Percentiles rank a stretch among this genome's conserved stretches.
These are phyloP conservation scores for Podospora australis DNA, from an alignment of 495 filamentous ascomycete species.

Conservation along the genomic window DNA sequence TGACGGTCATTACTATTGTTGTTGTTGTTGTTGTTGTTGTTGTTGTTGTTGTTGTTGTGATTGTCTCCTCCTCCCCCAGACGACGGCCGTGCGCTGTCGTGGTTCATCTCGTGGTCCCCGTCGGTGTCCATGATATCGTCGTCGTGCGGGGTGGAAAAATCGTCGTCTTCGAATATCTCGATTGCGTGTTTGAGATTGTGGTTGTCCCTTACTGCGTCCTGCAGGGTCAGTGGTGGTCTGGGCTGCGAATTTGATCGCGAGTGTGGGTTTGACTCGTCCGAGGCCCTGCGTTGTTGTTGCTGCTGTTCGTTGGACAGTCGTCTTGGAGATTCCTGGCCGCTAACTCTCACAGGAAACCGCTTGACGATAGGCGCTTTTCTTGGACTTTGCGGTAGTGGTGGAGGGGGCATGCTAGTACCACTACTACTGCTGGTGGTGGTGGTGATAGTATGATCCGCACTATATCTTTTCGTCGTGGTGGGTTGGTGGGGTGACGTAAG, in stretches of 20 bases:
- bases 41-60: too few species aligned
- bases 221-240: slow-evolving; percentile 21
- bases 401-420: slow-evolving; percentile 20
- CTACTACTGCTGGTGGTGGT: too few species aligned
- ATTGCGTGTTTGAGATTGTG: slow-evolving; percentile 38
- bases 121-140: slow-evolving; percentile 10
- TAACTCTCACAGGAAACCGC: slow-evolving; percentile 49
- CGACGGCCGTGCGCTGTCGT: neutral
- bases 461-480: too few species aligned
- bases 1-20: neutral
- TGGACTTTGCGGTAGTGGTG: slow-evolving; percentile 31
- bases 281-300: slow-evolving; percentile 28
- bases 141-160: slow-evolving; percentile 14
- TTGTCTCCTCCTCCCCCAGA: neutral
- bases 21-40: too few species aligned
- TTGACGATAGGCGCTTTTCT: slow-evolving; percentile 46
- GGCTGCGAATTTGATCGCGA: too few species aligned
- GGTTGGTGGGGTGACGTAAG: neutral
- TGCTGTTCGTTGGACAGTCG: slow-evolving; percentile 16
- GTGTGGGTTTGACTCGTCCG: too few species aligned
- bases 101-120: slow-evolving; percentile 16
- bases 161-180: slow-evolving; percentile 50
- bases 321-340: slow-evolving; percentile 17
- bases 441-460: too few species aligned
- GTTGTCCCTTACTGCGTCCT: slow-evolving; percentile 37